Base-by-base conservation (phyloP, 2,329 filamentous ascomycete genomes). In the Lachnum nothofagi region DNA sequence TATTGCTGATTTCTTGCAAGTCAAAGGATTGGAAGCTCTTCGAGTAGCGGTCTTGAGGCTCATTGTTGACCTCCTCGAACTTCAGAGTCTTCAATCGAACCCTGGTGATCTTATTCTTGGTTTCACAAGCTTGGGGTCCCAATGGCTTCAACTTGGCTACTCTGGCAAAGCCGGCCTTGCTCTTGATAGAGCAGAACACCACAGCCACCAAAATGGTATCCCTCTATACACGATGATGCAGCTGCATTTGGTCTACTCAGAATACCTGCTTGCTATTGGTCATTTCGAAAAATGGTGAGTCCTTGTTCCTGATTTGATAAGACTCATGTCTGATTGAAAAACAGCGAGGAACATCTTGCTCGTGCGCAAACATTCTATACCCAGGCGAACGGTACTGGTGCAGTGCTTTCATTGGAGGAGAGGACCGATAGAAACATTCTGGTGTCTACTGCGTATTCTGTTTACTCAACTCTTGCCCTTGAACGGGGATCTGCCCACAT, bases 161-260 rank as follows among this genome's bases (percentile, higher is more conserved):
- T 76, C 76, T 42, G 76, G 75, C 37, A 79, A 78, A 59, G 79
- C 82, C 39, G 73, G 73, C 5, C 61, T 74, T 4, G 65, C 75
- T 2, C 73, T 96, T 14, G 72, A 76, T 1, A 75, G 77, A 46
- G 80, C 82, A 3, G 76, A 82, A 53, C 66, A 70, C 17, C 73
- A 77, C 43, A 56, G 75, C 5, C 60, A 63, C 9, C 65, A 64
- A 7, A 65, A 67, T 34, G 63, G 65, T 1, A 56, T 73, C 2
- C 71, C 73, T 3, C 66, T 68, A 8, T 67, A 76, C 42, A 70
- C 74, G 12, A 68, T 65, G 23, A 57, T 85, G 12, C 71, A 73
- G 27, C 85, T 85, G 64, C 78, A 90, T 55, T 69, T 95, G 5
- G 80, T 82, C 0, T 82, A 83, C 52, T 83, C 86, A 0, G 88